phyloP scores from a whole-genome alignment of 2,329 filamentous ascomycete genomes.

The Fusarium keratoplasticum region DNA sequence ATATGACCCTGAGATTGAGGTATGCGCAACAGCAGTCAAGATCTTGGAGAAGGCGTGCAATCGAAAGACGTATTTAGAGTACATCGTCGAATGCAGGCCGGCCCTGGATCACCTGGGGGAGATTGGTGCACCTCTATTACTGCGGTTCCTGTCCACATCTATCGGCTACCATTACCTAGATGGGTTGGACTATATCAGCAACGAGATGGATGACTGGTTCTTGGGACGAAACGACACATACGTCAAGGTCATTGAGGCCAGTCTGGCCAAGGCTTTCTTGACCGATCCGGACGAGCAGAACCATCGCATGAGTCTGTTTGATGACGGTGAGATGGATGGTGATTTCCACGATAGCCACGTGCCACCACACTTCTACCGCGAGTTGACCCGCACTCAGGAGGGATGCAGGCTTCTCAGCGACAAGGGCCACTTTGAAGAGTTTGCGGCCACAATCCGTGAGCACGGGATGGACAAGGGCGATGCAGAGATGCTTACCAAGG shows the following conservation, averaged over 20 bases:
- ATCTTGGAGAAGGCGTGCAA: conserved; percentile 98
- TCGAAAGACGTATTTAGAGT: conserved; percentile 88
- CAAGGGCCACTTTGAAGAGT: conserved; percentile 97
- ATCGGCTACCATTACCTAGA: conserved; percentile 98
- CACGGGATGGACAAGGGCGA: conserved; percentile 89
- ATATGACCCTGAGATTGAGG: conserved; percentile 96
- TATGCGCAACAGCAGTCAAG: conserved; percentile 95
- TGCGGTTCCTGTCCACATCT: conserved; percentile 94
- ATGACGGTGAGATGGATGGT: conserved; percentile 66
- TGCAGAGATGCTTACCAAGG: conserved; percentile 85
- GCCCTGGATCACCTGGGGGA: conserved; percentile 95
- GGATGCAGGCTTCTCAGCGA: conserved; percentile 90
- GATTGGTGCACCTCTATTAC: conserved; percentile 90
- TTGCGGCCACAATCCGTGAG: conserved; percentile 88
- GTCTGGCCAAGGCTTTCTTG: conserved; percentile 86
- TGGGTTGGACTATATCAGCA: conserved; percentile 97
- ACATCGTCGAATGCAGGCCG: conserved; percentile 95
- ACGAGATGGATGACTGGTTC: conserved; percentile 99
- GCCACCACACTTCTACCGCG: conserved; percentile 97
- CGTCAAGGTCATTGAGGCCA: conserved; percentile 94
- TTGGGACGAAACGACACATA: conserved; percentile 97
- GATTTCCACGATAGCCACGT: conserved; percentile 75
- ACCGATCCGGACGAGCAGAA: conserved; percentile 70
- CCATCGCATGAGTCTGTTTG: conserved; percentile 69
- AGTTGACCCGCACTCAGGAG: conserved; percentile 91